Evolutionary conservation across 1,284 basidiomycete genomes (phyloP), one percentile per base, ranked within the genome.

Genomic region (Irpex rosettiformis): DNA sequence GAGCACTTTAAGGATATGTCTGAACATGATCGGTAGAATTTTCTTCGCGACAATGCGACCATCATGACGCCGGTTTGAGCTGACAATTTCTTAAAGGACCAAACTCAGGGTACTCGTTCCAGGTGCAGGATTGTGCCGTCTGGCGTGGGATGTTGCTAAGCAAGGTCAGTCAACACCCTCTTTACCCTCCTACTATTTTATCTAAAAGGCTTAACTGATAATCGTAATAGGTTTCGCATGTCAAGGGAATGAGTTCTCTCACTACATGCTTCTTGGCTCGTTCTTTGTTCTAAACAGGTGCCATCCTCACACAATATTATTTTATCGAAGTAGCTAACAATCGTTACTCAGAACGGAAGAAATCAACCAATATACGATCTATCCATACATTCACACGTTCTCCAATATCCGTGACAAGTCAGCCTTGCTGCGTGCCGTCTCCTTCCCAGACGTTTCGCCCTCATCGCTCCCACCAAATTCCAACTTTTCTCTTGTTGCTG

Each of bases 211-310:
- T 27, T 4, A 51, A 11, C 22, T 28, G 48, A 5, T 13, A 25
- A 11, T 37, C 33, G n/a, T 37, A 45, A 27, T 66, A 93, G 93
- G 92, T 7, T 96, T 94, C 65, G 75, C 88, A 3, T 90, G 88
- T 59, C 93, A 95, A 72, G 94, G 91, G 7, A 97, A 96, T 70
- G 95, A 97, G 72, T 96, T 96, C 70, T 94, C 91, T 30, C 91
- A 94, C 62, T 94, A 93, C 74, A 96, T 96, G 94, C 80, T 96
- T 7, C 81, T 96, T 1, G 79, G 88, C 1, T 93, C 93, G 4
- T 90, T 87, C 67, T 89, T 90, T 69, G 86, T 95, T 25, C 76
- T 96, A 33, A 70, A 71, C 58, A 58, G 67, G 70, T 69, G 57
- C n/a, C 37, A n/a, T n/a, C n/a, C n/a, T n/a, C n/a, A n/a, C n/a